Evolutionary conservation across 2,329 filamentous ascomycete species (phyloP).

Genomic region (Drechslera avenae): DNA sequence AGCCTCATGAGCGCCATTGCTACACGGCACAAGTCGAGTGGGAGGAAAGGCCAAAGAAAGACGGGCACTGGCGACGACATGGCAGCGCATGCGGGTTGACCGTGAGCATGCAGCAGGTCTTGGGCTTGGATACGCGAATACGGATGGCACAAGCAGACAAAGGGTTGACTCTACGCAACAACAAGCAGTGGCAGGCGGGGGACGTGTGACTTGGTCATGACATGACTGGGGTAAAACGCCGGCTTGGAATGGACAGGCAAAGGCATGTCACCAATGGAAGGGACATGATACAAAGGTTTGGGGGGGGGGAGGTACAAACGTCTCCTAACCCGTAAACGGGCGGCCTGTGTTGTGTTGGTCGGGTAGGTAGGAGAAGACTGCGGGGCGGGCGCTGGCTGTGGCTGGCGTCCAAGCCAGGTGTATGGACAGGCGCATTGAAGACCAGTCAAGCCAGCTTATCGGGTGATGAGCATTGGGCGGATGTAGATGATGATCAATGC

Average conservation of each 20-base stretch:
- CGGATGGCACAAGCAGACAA: background rate
- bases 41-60: constrained; percentile 7
- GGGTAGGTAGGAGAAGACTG: constrained; percentile 2
- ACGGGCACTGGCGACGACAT: too few species aligned
- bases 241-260: constrained; percentile 5
- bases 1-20: constrained; percentile 3
- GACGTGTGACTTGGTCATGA: too few species aligned
- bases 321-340: constrained; percentile 8
- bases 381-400: constrained; percentile 1
- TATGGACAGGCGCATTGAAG: constrained; percentile 2
- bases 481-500: constrained; percentile 9
- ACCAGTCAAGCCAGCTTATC: constrained; percentile 4
- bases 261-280: constrained; percentile 12
- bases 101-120: too few species aligned
- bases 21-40: constrained; percentile 9
- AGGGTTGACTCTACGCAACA: background rate
- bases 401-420: constrained; percentile 3
- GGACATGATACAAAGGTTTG: constrained; percentile 10
- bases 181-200: too few species aligned
- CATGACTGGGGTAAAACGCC: too few species aligned
- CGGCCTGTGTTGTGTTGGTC: constrained; percentile 17
- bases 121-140: too few species aligned
- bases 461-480: constrained; percentile 3
- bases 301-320: constrained; percentile 18
- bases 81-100: too few species aligned